Evolutionary conservation across 2,329 filamentous ascomycete genomes (phyloP).

Genomic region (Neofusicoccum sp.): DNA sequence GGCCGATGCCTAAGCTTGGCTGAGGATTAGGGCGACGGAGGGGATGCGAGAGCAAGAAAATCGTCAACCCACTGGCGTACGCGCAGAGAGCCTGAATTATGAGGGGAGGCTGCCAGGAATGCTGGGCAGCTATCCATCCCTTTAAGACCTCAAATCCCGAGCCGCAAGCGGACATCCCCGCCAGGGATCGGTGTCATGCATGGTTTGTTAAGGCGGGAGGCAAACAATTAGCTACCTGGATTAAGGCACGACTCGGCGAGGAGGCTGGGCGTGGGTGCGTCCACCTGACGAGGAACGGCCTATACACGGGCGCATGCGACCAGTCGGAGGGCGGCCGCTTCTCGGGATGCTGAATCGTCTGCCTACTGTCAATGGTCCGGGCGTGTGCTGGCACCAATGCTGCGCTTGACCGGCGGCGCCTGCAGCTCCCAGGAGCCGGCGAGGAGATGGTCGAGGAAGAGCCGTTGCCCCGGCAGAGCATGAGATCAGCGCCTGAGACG

Average conservation of each 20-base stretch:
- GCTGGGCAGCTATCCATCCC: neutral
- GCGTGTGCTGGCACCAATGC: slow-evolving; percentile 11
- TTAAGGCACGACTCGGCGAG: slow-evolving; percentile 3
- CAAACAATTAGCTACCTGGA: neutral
- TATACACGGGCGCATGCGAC: neutral
- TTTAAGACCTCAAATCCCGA: neutral
- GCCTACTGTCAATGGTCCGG: neutral
- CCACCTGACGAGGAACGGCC: neutral
- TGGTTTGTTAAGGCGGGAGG: neutral
- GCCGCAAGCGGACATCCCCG: neutral
- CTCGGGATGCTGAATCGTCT: neutral
- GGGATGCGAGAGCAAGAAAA: neutral
- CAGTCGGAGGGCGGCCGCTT: neutral
- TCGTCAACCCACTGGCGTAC: neutral
- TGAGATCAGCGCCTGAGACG: slow-evolving; percentile 6
- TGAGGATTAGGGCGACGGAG: neutral
- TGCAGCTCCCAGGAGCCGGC: neutral
- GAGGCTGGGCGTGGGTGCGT: neutral
- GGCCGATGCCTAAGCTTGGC: neutral
- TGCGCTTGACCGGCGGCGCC: neutral
- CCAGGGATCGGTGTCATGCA: slow-evolving; percentile 4
- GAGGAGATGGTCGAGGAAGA: neutral
- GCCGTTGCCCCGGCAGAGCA: neutral
- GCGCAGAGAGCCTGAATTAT: neutral
- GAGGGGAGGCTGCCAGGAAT: neutral